Base-by-base conservation (phyloP, 805 yeast species). In the Candida endomychidarum region DNA sequence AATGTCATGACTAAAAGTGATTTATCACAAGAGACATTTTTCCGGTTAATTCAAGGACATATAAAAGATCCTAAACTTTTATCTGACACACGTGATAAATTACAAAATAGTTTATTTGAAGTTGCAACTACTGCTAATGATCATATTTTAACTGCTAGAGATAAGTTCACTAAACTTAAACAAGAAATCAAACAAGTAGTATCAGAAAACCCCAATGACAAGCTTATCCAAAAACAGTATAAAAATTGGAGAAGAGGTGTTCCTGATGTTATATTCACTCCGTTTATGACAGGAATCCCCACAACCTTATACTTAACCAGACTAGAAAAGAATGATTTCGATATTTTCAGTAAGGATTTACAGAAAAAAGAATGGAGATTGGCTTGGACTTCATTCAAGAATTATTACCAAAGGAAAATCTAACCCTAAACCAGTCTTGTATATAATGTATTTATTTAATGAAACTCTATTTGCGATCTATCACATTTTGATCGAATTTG, bases 101-200 rank as follows among this genome's bases (percentile, higher is more conserved):
- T 84, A 42, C 74, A 75, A 43, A 79, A 81, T 51, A 77, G 80
- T 7, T 68, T 84, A 1, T 87, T 74, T 52, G 86, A 81, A 34
- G 75, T 83, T 4, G 86, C 93, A 2, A 78, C 83, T 4, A 63
- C 73, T 1, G 93, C 95, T 2, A 86, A 87, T 60, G 96, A 86
- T 56, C 96, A 86, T 57, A 53, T 87, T 2, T 57, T 86, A 4
- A 67, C 89, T 0, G 88, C 93, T 1, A 66, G 84, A 36, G 57
- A 65, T n/a, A 77, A 83, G 48, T 56, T 83, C 17, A 44, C 50
- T 1, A 55, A 65, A 22, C 57, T 75, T 10, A 64, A 61, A 39
- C 45, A 43, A 3, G 70, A 65, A 12, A 67, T 78, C n/a, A 47
- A 49, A 0, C 47, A 56, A 1, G 49, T 64, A 1, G 57, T 70